Evolutionary conservation across 2,329 filamentous ascomycete genomes (phyloP).

Genomic region (Apiospora phragmitis): DNA sequence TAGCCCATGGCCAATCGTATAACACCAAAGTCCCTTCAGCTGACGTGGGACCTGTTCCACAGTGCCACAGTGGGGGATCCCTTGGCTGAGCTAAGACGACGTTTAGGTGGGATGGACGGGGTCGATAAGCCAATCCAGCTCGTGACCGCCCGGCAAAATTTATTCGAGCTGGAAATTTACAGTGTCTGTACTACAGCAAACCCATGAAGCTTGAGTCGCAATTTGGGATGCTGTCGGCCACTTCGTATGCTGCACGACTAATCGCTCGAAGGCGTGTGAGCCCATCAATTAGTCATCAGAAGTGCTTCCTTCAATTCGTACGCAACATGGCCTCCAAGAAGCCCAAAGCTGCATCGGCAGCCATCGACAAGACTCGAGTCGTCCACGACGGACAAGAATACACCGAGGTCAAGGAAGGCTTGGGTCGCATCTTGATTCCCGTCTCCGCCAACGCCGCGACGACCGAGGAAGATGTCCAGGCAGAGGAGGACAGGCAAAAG

Average conservation of each 20-base stretch:
- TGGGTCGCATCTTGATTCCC: constrained; percentile 58
- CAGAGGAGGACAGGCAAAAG: constrained; percentile 65
- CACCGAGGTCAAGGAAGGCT: constrained; percentile 54
- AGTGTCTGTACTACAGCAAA: not conserved
- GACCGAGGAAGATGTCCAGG: constrained; percentile 30
- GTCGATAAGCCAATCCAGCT: not conserved
- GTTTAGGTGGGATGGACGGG: not conserved
- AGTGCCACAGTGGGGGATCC: not conserved
- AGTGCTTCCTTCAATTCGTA: not conserved
- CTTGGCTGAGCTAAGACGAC: not conserved
- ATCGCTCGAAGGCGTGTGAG: constrained; percentile 7
- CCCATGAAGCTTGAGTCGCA: not conserved
- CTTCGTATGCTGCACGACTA: constrained; percentile 12
- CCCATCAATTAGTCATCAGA: not conserved
- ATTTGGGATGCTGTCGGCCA: constrained; percentile 11
- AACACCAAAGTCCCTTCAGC: constrained; percentile 1
- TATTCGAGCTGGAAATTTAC: not conserved
- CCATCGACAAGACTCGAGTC: constrained; percentile 34
- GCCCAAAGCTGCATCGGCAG: constrained; percentile 21
- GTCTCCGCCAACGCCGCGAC: constrained; percentile 35
- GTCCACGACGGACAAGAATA: constrained; percentile 49
- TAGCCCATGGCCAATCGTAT: not conserved
- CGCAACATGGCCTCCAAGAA: constrained; percentile 28
- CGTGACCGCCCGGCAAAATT: constrained; percentile 8
- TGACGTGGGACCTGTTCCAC: not conserved